phyloP scores from a whole-genome alignment of 1,284 basidiomycete species.

The Papiliotrema fonsecae region DNA sequence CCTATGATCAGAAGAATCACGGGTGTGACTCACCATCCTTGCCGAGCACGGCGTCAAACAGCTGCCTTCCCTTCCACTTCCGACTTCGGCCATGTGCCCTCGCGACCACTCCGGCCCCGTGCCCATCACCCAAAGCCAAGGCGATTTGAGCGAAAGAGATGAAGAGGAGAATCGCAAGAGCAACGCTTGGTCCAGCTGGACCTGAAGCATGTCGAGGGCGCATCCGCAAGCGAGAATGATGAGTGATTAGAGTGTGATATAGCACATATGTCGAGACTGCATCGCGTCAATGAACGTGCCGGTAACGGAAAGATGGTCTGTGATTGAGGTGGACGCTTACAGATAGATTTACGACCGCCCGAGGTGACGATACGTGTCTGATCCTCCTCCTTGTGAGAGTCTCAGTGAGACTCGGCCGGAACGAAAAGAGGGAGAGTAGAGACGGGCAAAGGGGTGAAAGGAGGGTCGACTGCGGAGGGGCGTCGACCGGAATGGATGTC shows the following conservation, averaged over 20 bases:
- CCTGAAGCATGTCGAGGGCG: neutral
- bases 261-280: neutral
- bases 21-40: neutral
- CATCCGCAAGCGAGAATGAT: neutral
- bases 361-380: no score
- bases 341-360: no score
- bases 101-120: neutral
- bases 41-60: neutral
- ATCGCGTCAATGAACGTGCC: no score
- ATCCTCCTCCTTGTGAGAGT: no score
- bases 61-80: constrained; percentile 3
- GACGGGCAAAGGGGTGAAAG: no score
- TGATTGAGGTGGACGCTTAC: no score
- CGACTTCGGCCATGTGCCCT: neutral
- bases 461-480: no score
- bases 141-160: neutral
- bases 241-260: neutral
- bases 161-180: neutral
- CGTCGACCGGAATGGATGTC: no score
- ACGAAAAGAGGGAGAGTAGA: no score
- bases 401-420: no score
- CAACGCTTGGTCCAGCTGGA: neutral
- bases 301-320: no score
- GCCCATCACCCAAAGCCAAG: neutral
- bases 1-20: neutral